Evolutionary conservation across 768 basidiomycete species (phyloP), one percentile per base, ranked within the genome.

Genomic region (Boletus sp.): DNA sequence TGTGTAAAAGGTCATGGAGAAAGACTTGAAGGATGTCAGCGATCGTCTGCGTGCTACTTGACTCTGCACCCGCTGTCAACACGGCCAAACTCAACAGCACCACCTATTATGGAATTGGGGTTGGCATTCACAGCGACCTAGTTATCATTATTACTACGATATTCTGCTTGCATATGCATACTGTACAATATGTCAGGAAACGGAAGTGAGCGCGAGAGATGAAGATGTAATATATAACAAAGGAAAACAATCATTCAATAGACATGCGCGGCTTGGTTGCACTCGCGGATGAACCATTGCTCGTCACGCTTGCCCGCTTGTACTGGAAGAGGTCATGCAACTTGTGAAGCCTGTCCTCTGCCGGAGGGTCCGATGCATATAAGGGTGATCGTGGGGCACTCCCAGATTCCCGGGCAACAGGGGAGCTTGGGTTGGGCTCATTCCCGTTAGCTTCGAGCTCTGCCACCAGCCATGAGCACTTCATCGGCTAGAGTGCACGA

Each of bases 251-350:
- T 71, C 63, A 67, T 59, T 67, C 67, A 39, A 58, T 46, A 30
- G 55, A 59, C 35, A 56, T 10, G 17, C 56, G 61, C 18, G 61
- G 60, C 37, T 56, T 65, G 17, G 55, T 52, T 15, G 51, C 66
- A 40, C 64, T 55, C 10, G 49, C 59, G 4, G 69, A 77, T 10
- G 80, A 80, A 7, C 72, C 75, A 51, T 74, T 77, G 64, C 79
- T 81, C 28, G 71, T 64, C 39, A 82, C 82, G 68, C 89, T 90
- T 28, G 86, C 82, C 52, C 89, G 82, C 39, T 67, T 74, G 72
- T 93, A 92, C 64, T 90, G 89, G 74, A 92, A 93, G 60, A 92
- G 78, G 66, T 89, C 84, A 67, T 92, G 91, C 51, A 93, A 70
- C 64, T 86, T 77, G 41, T 90, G 87, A 33, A 92, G 68, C 65